phyloP scores from a whole-genome alignment of 1,139 yeast genomes.

The Ashbya aceris region DNA sequence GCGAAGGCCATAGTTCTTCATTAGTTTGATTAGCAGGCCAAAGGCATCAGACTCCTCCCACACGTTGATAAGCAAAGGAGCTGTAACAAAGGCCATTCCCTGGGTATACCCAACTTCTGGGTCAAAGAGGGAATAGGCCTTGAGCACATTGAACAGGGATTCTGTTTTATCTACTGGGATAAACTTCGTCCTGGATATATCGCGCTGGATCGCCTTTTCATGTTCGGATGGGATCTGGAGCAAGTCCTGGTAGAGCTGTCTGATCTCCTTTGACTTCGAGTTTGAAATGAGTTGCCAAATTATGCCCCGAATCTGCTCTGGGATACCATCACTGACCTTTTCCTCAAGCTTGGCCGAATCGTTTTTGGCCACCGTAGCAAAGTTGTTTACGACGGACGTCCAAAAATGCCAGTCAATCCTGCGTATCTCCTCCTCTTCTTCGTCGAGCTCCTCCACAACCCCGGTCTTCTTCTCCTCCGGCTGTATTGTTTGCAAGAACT shows the following conservation, averaged over 20 bases:
- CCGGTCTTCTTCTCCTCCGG: slow-evolving; percentile 8
- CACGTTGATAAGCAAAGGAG: slow-evolving; percentile 76
- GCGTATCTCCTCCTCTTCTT: slow-evolving; percentile 27
- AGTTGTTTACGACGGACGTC: slow-evolving; percentile 72
- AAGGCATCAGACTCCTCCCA: slow-evolving; percentile 72
- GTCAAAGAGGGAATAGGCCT: slow-evolving; percentile 78
- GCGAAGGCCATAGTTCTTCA: slow-evolving; percentile 76
- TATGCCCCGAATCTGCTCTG: slow-evolving; percentile 75
- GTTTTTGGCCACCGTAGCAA: slow-evolving; percentile 52
- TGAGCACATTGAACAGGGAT: slow-evolving; percentile 64
- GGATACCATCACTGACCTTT: slow-evolving; percentile 68
- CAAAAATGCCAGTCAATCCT: slow-evolving; percentile 81
- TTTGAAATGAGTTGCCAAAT: slow-evolving; percentile 89
- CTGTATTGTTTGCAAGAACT: slow-evolving; percentile 12
- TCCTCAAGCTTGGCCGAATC: slow-evolving; percentile 51
- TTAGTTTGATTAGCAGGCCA: slow-evolving; percentile 66
- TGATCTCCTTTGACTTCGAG: slow-evolving; percentile 71
- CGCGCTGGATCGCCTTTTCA: slow-evolving; percentile 72
- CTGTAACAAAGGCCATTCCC: slow-evolving; percentile 90
- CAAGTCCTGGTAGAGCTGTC: slow-evolving; percentile 47
- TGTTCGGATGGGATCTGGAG: slow-evolving; percentile 48
- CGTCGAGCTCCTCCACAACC: slow-evolving; percentile 20
- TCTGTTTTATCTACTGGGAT: slow-evolving; percentile 50
- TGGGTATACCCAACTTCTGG: slow-evolving; percentile 95
- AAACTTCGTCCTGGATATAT: slow-evolving; percentile 76